Evolutionary conservation across 306 rosid genomes (phyloP).

Genomic region (Corylus avellana): DNA sequence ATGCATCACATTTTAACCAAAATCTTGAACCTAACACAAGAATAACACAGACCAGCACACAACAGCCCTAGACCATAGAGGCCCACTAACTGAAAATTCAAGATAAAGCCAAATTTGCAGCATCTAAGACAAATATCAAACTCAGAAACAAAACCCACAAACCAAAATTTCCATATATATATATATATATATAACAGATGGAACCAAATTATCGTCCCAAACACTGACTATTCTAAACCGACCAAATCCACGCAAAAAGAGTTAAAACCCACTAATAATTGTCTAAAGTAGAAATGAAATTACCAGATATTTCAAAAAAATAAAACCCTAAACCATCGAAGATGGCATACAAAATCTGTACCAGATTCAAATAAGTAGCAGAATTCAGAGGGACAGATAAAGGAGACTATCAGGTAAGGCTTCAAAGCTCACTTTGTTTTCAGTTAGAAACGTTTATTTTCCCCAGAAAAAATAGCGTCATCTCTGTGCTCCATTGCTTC

Average conservation of each 20-base stretch:
- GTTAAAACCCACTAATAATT: background rate
- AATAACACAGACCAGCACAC: slow-evolving; percentile 27
- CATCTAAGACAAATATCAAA: slow-evolving; percentile 4
- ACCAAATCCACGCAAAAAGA: slow-evolving; percentile 22
- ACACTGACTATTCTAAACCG: slow-evolving; percentile 21
- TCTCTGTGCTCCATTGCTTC: slow-evolving; percentile 33
- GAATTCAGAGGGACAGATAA: background rate
- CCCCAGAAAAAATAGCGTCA: slow-evolving; percentile 26
- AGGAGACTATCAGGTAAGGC: slow-evolving; percentile 13
- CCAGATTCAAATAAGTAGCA: slow-evolving; percentile 33
- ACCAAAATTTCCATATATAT: slow-evolving; percentile 11
- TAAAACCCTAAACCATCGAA: slow-evolving; percentile 23
- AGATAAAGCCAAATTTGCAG: slow-evolving; percentile 20
- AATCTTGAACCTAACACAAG: background rate
- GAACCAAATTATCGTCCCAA: slow-evolving; percentile 9
- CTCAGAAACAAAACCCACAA: slow-evolving; percentile 9
- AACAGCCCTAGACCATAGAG: slow-evolving; percentile 1
- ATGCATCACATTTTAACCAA: slow-evolving; percentile 14
- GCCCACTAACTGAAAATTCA: slow-evolving; percentile 20
- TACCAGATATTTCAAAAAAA: slow-evolving; percentile 8
- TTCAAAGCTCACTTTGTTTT: slow-evolving; percentile 32
- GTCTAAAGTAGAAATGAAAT: slow-evolving; percentile 12
- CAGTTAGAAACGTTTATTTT: slow-evolving; percentile 31
- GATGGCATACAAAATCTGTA: slow-evolving; percentile 8
- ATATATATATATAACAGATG: slow-evolving; percentile 10